These are phyloP conservation scores for Leptomonas pyrrhocoris DNA, from an alignment of 208 protist species.

Conservation along the genomic window DNA sequence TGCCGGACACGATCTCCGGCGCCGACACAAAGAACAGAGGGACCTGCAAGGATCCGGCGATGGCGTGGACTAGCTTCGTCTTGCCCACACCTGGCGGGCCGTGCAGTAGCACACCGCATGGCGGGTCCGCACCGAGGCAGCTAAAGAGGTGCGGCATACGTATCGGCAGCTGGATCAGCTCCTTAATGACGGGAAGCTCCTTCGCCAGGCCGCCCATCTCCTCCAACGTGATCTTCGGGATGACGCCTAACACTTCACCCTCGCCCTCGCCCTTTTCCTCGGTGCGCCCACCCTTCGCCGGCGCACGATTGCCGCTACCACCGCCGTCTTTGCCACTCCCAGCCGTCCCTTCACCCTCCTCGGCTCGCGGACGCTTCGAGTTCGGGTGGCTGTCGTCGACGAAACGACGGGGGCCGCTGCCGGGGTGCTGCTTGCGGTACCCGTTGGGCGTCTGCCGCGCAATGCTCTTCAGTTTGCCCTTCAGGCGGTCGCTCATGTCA, in stretches of 20 bases:
- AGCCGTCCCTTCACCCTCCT: conserved; percentile 7
- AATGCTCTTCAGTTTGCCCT: conserved; percentile 55
- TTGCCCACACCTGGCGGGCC: conserved; percentile 97
- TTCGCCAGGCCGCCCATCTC: conserved; percentile 93
- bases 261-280: conserved; percentile 23
- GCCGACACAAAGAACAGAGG: conserved; percentile 95
- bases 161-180: conserved; percentile 96
- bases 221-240: conserved; percentile 84
- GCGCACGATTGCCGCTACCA: neutral
- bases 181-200: conserved; percentile 92
- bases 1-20: conserved; percentile 97
- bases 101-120: conserved; percentile 96
- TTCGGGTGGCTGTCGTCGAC: conserved; percentile 30
- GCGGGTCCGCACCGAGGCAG: conserved; percentile 95
- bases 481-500: conserved; percentile 64
- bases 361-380: conserved; percentile 38
- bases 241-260: conserved; percentile 64
- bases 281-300: conserved; percentile 20
- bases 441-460: conserved; percentile 53
- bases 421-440: conserved; percentile 35
- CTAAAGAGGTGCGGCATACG: conserved; percentile 95
- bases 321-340: conserved; percentile 3
- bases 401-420: conserved; percentile 29
- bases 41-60: conserved; percentile 94
- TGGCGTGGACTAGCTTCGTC: conserved; percentile 95